Conservation (phyloP, 2,329 filamentous ascomycete species). For the Fusarium marasasianum region DNA sequence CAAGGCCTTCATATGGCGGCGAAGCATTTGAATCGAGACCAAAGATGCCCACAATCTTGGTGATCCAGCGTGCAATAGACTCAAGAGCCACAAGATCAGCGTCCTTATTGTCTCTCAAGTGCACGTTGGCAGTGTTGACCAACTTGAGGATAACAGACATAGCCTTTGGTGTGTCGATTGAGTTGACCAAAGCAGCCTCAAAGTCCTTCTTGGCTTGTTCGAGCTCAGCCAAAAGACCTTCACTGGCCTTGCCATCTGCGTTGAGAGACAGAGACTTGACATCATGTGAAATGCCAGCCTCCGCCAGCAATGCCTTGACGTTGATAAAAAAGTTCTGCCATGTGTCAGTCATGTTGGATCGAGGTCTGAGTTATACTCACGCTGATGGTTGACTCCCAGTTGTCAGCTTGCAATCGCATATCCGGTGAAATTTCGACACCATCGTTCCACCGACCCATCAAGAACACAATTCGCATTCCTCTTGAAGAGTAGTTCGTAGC, state of each 20-base stretch:
- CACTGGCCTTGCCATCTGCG: conserved; percentile 43
- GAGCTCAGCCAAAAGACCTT: conserved; percentile 53
- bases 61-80: conserved; percentile 78
- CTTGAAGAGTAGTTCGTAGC: conserved; percentile 76
- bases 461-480: conserved; percentile 83
- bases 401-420: conserved; percentile 76
- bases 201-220: conserved; percentile 65
- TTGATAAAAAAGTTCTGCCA: conserved; percentile 67
- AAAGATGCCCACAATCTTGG: conserved; percentile 83
- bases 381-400: conserved; percentile 83
- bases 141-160: conserved; percentile 83
- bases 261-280: conserved; percentile 53
- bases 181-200: conserved; percentile 75
- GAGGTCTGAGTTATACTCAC: conserved; percentile 48
- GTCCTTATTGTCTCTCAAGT: conserved; percentile 59
- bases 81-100: conserved; percentile 60
- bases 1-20: conserved; percentile 64
- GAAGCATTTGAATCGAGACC: conserved; percentile 75
- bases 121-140: conserved; percentile 79
- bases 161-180: conserved; percentile 84
- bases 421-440: conserved; percentile 91
- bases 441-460: conserved; percentile 90
- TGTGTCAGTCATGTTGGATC: conserved; percentile 24
- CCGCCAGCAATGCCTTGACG: conserved; percentile 62
- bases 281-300: conserved; percentile 50